Evolutionary conservation across 495 filamentous ascomycete genomes (phyloP).

Genomic region (Penicillium alfredii): DNA sequence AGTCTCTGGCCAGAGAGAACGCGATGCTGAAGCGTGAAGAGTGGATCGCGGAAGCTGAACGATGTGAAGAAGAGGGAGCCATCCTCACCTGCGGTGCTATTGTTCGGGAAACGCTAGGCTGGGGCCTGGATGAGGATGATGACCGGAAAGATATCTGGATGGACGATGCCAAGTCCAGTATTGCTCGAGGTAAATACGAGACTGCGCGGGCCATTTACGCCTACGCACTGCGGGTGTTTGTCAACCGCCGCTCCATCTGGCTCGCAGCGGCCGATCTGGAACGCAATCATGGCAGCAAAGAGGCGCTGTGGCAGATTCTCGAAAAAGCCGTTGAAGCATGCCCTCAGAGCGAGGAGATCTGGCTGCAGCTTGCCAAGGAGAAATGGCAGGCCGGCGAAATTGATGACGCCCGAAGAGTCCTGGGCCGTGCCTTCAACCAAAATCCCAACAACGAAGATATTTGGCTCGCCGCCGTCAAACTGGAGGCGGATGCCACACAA

Average conservation of each 20-base stretch:
- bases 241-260: conserved; percentile 77
- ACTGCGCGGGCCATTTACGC: conserved; percentile 91
- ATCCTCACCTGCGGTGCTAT: conserved; percentile 80
- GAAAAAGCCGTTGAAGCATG: conserved; percentile 93
- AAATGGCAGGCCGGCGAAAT: conserved; percentile 83
- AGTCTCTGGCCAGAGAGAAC: conserved; percentile 81
- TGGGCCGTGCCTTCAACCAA: conserved; percentile 83
- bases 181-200: conserved; percentile 71
- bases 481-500: conserved; percentile 81
- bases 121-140: conserved; percentile 91
- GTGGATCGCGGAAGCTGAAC: conserved; percentile 93
- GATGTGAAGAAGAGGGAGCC: conserved; percentile 88
- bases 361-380: conserved; percentile 93
- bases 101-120: conserved; percentile 88
- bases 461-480: conserved; percentile 89
- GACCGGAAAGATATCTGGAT: conserved; percentile 93
- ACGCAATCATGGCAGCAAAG: conserved; percentile 79
- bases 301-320: conserved; percentile 74
- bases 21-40: conserved; percentile 96
- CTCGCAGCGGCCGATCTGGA: conserved; percentile 86
- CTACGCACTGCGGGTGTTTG: conserved; percentile 82
- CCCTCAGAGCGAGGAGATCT: conserved; percentile 81
- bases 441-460: conserved; percentile 96
- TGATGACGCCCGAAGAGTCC: conserved; percentile 74
- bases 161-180: conserved; percentile 79